Conservation (phyloP, 352 stramenopile genomes). For the Phytophthora syringae region DNA sequence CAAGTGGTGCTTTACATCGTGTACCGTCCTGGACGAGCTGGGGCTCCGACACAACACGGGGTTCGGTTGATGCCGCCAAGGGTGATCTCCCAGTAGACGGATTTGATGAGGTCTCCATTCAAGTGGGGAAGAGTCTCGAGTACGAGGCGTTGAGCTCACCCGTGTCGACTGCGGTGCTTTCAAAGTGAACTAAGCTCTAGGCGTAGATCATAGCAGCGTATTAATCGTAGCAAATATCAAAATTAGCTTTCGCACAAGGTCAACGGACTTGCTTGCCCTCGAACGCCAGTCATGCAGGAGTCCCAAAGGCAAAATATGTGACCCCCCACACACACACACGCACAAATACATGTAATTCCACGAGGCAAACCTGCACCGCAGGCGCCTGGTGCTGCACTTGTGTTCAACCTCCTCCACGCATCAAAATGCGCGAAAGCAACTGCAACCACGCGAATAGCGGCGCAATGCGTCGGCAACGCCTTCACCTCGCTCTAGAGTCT, state of each 20-base stretch:
- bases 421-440: slow-evolving; percentile 2
- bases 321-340: too few species aligned
- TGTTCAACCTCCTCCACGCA: background rate
- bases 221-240: background rate
- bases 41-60: background rate
- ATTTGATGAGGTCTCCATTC: slow-evolving; percentile 11
- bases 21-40: slow-evolving; percentile 28
- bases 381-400: slow-evolving; percentile 14
- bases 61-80: slow-evolving; percentile 8
- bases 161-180: background rate
- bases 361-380: too few species aligned
- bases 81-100: background rate
- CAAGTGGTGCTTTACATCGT: slow-evolving; percentile 54
- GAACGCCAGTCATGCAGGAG: too few species aligned
- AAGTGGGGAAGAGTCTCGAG: slow-evolving; percentile 7
- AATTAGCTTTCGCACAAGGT: too few species aligned
- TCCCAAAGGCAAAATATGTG: too few species aligned
- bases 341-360: too few species aligned
- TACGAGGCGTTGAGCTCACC: slow-evolving; percentile 21
- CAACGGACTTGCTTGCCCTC: too few species aligned
- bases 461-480: background rate
- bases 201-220: background rate
- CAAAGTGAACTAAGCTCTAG: slow-evolving; percentile 7
- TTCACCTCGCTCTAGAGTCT: background rate
- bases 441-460: slow-evolving; percentile 31